A percentile compares a stretch with the other conserved stretches of the same genome.
Conservation (phyloP, 2,329 filamentous ascomycete species). For the Colletotrichum echinochloae region DNA sequence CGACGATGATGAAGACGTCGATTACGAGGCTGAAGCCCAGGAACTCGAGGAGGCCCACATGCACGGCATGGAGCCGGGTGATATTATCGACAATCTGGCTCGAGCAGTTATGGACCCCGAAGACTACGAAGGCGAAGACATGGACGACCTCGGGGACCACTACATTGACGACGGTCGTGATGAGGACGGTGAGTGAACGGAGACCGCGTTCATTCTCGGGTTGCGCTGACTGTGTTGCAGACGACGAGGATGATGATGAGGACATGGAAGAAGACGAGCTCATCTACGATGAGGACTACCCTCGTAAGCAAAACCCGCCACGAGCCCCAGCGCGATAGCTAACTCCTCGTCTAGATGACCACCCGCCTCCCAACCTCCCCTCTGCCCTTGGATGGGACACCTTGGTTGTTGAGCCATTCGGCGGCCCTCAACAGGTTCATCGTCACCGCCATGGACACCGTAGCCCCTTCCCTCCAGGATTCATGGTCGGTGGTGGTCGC, state of each 20-base stretch:
- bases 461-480: conserved; percentile 69
- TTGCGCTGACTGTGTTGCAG: conserved; percentile 46
- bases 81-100: conserved; percentile 65
- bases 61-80: conserved; percentile 59
- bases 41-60: conserved; percentile 62
- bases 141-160: conserved; percentile 63
- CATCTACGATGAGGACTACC: conserved; percentile 70
- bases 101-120: conserved; percentile 65
- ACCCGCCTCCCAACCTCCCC: conserved; percentile 57
- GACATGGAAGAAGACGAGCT: conserved; percentile 77
- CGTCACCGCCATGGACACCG: conserved; percentile 68
- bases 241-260: conserved; percentile 74
- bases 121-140: conserved; percentile 66
- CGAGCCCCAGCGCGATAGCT: background rate
- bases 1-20: conserved; percentile 62
- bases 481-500: conserved; percentile 66
- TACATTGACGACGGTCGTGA: conserved; percentile 69
- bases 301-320: conserved; percentile 58
- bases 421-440: conserved; percentile 58
- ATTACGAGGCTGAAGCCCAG: conserved; percentile 68
- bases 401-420: conserved; percentile 63
- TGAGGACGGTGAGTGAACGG: conserved; percentile 63
- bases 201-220: background rate
- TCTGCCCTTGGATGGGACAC: conserved; percentile 69
- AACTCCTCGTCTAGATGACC: conserved; percentile 53